Evolutionary conservation across 192 early-diverging fungal species (phyloP).

Genomic region (Funneliformis mosseae): DNA sequence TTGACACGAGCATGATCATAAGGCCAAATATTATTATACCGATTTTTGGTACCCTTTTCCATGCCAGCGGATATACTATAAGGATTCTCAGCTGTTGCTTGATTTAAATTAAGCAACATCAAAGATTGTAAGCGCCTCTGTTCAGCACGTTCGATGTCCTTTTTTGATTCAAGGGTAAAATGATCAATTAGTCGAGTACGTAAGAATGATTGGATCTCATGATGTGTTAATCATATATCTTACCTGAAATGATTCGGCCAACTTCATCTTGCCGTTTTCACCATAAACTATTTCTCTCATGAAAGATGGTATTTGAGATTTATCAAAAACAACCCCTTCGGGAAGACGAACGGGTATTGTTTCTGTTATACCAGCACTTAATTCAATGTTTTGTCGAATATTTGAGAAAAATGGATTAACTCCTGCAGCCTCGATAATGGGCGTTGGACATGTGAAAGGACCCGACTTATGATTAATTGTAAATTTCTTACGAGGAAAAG

Average conservation of each 20-base stretch:
- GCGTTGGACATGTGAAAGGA: slow-evolving; percentile 55
- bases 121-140: slow-evolving; percentile 67
- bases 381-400: slow-evolving; percentile 62
- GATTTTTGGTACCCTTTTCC: slow-evolving; percentile 73
- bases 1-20: slow-evolving; percentile 70
- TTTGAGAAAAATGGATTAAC: slow-evolving; percentile 66
- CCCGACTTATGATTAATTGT: slow-evolving; percentile 34
- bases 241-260: slow-evolving; percentile 48
- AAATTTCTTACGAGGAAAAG: not conserved
- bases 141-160: slow-evolving; percentile 69
- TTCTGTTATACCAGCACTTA: slow-evolving; percentile 56
- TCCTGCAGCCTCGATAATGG: slow-evolving; percentile 57
- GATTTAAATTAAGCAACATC: slow-evolving; percentile 64
- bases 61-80: slow-evolving; percentile 82
- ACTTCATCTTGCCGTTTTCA: slow-evolving; percentile 33
- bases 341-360: slow-evolving; percentile 58
- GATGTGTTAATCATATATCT: not conserved
- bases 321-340: slow-evolving; percentile 39
- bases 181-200: slow-evolving; percentile 4
- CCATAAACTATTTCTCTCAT: slow-evolving; percentile 27
- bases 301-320: slow-evolving; percentile 38
- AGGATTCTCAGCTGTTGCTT: slow-evolving; percentile 51
- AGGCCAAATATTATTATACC: slow-evolving; percentile 87
- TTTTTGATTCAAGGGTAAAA: slow-evolving; percentile 28
- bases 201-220: not conserved